phyloP scores from a whole-genome alignment of 192 early-diverging fungal genomes.

The Backusella luteola region DNA sequence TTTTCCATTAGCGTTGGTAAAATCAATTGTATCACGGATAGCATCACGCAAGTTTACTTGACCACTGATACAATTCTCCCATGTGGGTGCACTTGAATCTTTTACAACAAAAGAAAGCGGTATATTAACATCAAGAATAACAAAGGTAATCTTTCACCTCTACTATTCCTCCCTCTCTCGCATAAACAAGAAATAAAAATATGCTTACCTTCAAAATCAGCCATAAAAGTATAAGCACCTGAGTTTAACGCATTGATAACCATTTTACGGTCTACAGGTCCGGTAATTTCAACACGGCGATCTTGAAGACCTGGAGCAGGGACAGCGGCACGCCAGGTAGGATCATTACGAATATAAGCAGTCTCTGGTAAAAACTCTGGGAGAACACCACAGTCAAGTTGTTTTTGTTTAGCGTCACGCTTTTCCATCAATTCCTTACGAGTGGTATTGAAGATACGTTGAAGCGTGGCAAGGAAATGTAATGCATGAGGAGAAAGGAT shows the following conservation, averaged over 20 bases:
- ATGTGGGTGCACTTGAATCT: conserved; percentile 96
- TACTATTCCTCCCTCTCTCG: not conserved
- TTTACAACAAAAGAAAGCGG: conserved; percentile 5
- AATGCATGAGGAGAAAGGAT: conserved; percentile 83
- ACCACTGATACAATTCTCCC: conserved; percentile 86
- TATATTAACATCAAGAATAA: not conserved
- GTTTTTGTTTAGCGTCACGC: conserved; percentile 74
- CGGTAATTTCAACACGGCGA: conserved; percentile 95
- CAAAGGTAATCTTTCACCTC: not conserved
- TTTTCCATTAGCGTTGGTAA: conserved; percentile 88
- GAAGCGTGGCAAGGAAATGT: conserved; percentile 83
- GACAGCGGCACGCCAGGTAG: conserved; percentile 81
- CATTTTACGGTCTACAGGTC: conserved; percentile 98
- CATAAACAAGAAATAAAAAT: not conserved
- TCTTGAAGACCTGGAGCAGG: conserved; percentile 89
- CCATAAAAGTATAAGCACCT: conserved; percentile 93
- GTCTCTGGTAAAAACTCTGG: conserved; percentile 93
- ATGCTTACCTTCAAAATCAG: conserved; percentile 80
- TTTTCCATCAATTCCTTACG: conserved; percentile 82
- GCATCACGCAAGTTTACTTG: conserved; percentile 95
- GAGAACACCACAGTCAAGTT: conserved; percentile 74
- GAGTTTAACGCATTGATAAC: conserved; percentile 98
- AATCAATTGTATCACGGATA: conserved; percentile 79
- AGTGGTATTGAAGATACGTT: conserved; percentile 85
- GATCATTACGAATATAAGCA: conserved; percentile 81